Evolutionary conservation across 257 asterid genomes (phyloP), one percentile per base, ranked within the genome.

Genomic region (Nicotiana noctiflora): DNA sequence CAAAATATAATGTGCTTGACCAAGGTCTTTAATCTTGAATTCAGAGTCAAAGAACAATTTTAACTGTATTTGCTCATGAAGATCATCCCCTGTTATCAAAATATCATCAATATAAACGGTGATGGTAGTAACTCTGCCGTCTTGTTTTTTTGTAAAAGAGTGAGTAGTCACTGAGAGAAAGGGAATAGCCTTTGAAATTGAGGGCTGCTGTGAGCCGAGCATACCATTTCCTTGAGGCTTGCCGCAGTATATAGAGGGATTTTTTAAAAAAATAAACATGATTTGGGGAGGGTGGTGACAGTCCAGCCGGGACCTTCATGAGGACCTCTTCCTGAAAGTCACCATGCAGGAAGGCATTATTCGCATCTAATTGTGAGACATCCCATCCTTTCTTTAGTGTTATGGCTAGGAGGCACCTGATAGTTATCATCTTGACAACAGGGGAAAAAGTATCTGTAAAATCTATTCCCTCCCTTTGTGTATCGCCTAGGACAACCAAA

Each of bases 211-310:
- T 34, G 29, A 75, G 21, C 13, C 21, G 27, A 19, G 61, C 52
- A n/a, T 17, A 75, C 79, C 62, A 75, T 5, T 56, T n/a, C 53
- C 79, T 75, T 40, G 79, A 59, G 27, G 79, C 61, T 19, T 75
- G 59, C 23, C 52, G 49, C 10, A 75, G 79, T 3, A 62, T 44
- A 23, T 46, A 44, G 8, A 44, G 34, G 23, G 44, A 56, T 27
- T 21, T 40, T 25, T 75, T 56, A 2, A 75, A 14, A 19, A n/a
- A 11, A 11, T 14, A 75, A 27, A 49, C 61, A 13, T 19, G 37
- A 14, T 29, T 34, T 6, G 6, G 37, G 6, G 37, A 32, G 37
- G 37, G 37, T 32, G 6, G 37, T 32, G 37, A 32, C 37, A 32
- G 6, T 18, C 53, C 53, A 10, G 14, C 53, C 1, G 14, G 53